Evolutionary conservation across 306 rosid species (phyloP).

Genomic region (Heteromeles arbutifolia): DNA sequence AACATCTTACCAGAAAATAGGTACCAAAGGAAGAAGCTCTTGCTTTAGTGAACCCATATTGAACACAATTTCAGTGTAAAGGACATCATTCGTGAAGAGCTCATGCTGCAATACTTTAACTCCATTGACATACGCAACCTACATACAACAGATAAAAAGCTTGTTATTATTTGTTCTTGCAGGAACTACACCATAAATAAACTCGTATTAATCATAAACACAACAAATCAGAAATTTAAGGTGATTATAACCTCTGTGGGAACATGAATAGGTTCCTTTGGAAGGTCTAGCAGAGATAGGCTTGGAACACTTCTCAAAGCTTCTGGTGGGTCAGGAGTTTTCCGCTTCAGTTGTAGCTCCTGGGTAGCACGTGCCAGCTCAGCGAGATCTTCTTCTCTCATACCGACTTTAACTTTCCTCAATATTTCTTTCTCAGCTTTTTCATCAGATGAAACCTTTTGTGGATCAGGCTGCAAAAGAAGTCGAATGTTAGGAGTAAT

Average conservation of each 20-base stretch:
- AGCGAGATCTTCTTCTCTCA: constrained; percentile 86
- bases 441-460: constrained; percentile 79
- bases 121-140: constrained; percentile 78
- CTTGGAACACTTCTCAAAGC: constrained; percentile 89
- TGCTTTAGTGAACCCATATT: constrained; percentile 77
- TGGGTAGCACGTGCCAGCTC: constrained; percentile 82
- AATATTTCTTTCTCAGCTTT: constrained; percentile 64
- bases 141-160: constrained; percentile 25
- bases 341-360: constrained; percentile 78
- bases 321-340: constrained; percentile 96
- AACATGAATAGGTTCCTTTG: constrained; percentile 75
- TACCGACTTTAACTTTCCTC: constrained; percentile 65
- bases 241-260: constrained; percentile 62
- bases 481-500: constrained; percentile 6
- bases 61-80: constrained; percentile 84
- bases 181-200: constrained; percentile 6
- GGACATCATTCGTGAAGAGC: constrained; percentile 94
- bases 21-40: constrained; percentile 85
- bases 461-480: constrained; percentile 79
- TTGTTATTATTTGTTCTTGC: neutral
- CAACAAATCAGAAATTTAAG: constrained; percentile 3
- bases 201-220: neutral
- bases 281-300: constrained; percentile 83
- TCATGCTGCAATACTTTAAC: constrained; percentile 85
- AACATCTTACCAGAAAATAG: constrained; percentile 77